phyloP scores from a whole-genome alignment of 371 early-diverging fungal species.

The Vittaforma corneae region DNA sequence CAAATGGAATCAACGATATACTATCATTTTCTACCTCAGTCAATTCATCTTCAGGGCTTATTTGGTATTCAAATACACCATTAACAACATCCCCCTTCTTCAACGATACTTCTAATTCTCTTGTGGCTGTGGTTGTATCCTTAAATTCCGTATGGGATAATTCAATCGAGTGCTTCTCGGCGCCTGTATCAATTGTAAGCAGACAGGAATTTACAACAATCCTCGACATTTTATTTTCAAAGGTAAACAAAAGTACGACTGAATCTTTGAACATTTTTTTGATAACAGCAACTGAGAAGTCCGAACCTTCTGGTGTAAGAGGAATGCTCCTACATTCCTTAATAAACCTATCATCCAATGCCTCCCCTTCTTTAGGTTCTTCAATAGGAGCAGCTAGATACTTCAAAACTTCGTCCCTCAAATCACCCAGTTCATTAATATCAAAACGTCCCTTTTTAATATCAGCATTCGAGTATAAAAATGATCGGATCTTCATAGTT shows the following conservation, averaged over 20 bases:
- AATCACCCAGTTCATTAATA: constrained; percentile 33
- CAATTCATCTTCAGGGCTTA: constrained; percentile 35
- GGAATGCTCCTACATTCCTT: constrained; percentile 43
- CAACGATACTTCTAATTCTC: constrained; percentile 11
- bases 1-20: constrained; percentile 33
- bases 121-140: not conserved
- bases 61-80: constrained; percentile 44
- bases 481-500: not conserved
- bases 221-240: constrained; percentile 28
- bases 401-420: constrained; percentile 21
- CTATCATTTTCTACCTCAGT: constrained; percentile 37
- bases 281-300: constrained; percentile 23
- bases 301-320: constrained; percentile 25
- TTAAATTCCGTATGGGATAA: not conserved
- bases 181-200: constrained; percentile 13
- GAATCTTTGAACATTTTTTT: constrained; percentile 29
- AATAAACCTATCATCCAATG: not conserved
- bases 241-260: constrained; percentile 21
- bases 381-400: constrained; percentile 2
- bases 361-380: constrained; percentile 17
- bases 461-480: constrained; percentile 15
- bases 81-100: constrained; percentile 19
- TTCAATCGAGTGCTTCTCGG: not conserved
- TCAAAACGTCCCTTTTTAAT: constrained; percentile 16
- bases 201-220: constrained; percentile 24